Percentiles rank a stretch among this genome's conserved stretches.
phyloP scores from a whole-genome alignment of 257 asterid genomes.

The Henckelia pumila region DNA sequence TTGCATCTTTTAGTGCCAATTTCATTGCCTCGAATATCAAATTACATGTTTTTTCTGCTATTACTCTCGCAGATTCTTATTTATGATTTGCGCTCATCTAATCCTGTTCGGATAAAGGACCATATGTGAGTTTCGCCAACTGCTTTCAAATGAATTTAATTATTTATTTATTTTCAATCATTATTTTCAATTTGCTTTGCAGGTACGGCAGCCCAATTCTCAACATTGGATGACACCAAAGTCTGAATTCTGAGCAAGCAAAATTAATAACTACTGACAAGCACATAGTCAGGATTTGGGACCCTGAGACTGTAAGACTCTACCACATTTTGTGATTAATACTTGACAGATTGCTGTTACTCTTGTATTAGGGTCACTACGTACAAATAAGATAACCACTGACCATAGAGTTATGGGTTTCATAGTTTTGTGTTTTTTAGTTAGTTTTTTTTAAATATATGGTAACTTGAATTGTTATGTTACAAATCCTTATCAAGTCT shows the following conservation, averaged over 20 bases:
- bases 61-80: too few relatives aligned
- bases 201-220: conserved; percentile 94
- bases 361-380: neutral
- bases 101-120: too few relatives aligned
- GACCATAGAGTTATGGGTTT: neutral
- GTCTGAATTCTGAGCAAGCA: conserved; percentile 60
- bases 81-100: too few relatives aligned
- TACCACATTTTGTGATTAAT: conserved; percentile 5
- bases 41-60: conserved; percentile 19
- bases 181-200: too few relatives aligned
- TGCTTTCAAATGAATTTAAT: too few relatives aligned
- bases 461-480: too few relatives aligned
- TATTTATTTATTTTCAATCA: too few relatives aligned
- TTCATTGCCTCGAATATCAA: neutral
- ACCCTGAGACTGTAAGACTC: too few relatives aligned
- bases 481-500: too few relatives aligned
- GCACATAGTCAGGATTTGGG: conserved; percentile 92
- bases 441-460: too few relatives aligned
- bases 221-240: conserved; percentile 87
- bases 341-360: neutral
- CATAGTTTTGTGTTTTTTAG: neutral
- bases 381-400: neutral
- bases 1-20: neutral
- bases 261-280: conserved; percentile 78
- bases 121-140: too few relatives aligned